Percentiles rank a stretch among this genome's conserved stretches.
phyloP scores from a whole-genome alignment of 352 stramenopile species.

The Phytopythium montanum region DNA sequence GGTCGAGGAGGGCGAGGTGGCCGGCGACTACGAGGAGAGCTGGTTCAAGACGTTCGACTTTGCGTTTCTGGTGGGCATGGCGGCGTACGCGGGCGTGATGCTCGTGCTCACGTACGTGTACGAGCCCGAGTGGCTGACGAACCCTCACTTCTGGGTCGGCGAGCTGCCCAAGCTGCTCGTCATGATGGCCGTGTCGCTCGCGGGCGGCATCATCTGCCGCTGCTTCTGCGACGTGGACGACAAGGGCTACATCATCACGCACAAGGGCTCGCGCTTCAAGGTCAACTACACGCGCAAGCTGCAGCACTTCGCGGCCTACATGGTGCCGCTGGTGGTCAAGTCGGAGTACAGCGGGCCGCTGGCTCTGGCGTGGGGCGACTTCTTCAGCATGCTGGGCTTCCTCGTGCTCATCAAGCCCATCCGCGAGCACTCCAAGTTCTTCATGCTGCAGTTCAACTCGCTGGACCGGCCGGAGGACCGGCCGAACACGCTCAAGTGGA shows the following conservation, averaged over 20 bases:
- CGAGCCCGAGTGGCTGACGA: slow-evolving; percentile 48
- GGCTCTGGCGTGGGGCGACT: slow-evolving; percentile 76
- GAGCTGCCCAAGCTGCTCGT: slow-evolving; percentile 65
- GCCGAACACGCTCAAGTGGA: slow-evolving; percentile 75
- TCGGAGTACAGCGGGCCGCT: slow-evolving; percentile 52
- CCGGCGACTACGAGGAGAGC: slow-evolving; percentile 47
- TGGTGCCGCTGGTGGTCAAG: slow-evolving; percentile 76
- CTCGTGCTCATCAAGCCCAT: slow-evolving; percentile 83
- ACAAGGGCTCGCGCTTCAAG: slow-evolving; percentile 80
- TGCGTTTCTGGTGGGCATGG: slow-evolving; percentile 56
- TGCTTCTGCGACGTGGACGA: slow-evolving; percentile 84
- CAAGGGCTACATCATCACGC: slow-evolving; percentile 81
- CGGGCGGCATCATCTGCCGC: slow-evolving; percentile 75
- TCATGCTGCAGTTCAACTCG: slow-evolving; percentile 89
- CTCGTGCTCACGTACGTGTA: slow-evolving; percentile 61
- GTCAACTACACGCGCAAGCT: slow-evolving; percentile 89
- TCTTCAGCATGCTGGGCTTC: slow-evolving; percentile 79
- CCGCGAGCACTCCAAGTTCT: slow-evolving; percentile 71
- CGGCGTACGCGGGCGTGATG: slow-evolving; percentile 40
- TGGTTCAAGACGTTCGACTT: slow-evolving; percentile 61
- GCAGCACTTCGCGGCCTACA: slow-evolving; percentile 72
- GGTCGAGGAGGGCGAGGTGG: slow-evolving; percentile 61
- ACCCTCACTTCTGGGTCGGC: slow-evolving; percentile 53
- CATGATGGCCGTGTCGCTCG: slow-evolving; percentile 75
- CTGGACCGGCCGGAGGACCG: slow-evolving; percentile 80